phyloP scores from a whole-genome alignment of 1,139 yeast species.

The Insectozyma bohioensis region DNA sequence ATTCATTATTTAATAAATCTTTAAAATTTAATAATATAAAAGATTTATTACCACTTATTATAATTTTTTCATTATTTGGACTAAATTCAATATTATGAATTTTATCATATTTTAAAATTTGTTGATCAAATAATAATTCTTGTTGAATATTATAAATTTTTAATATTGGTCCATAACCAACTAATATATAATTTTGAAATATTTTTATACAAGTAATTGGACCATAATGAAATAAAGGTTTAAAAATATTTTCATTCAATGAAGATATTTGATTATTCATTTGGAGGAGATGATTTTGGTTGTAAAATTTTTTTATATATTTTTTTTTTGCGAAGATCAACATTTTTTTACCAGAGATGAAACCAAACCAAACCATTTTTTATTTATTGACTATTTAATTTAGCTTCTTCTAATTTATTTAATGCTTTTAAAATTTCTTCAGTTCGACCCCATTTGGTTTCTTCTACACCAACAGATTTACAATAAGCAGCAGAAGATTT shows the following conservation, averaged over 20 bases:
- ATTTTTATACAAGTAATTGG: conserved; percentile 71
- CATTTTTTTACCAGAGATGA: too few relatives aligned
- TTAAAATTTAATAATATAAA: conserved; percentile 40
- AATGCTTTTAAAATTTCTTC: conserved; percentile 8
- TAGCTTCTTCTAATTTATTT: conserved; percentile 5
- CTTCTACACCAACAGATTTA: conserved; percentile 20
- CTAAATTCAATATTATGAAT: conserved; percentile 67
- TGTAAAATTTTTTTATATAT: conserved; percentile 2
- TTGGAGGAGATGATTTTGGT: background rate
- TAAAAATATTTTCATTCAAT: conserved; percentile 21
- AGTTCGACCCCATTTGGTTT: conserved; percentile 8
- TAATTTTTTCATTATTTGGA: conserved; percentile 28
- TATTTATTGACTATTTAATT: too few relatives aligned
- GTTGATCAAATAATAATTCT: conserved; percentile 37
- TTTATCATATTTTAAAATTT: conserved; percentile 66
- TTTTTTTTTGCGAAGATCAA: conserved; percentile 1
- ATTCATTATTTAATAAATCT: conserved; percentile 18
- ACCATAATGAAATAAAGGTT: conserved; percentile 54
- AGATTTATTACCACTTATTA: conserved; percentile 75
- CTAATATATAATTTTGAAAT: conserved; percentile 39
- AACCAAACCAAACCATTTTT: too few relatives aligned
- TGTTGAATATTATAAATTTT: conserved; percentile 44
- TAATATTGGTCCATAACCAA: conserved; percentile 74
- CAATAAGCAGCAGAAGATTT: conserved; percentile 20
- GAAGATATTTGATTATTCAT: conserved; percentile 16